phyloP scores from a whole-genome alignment of 208 protist species.

The Crithidia expoeki region DNA sequence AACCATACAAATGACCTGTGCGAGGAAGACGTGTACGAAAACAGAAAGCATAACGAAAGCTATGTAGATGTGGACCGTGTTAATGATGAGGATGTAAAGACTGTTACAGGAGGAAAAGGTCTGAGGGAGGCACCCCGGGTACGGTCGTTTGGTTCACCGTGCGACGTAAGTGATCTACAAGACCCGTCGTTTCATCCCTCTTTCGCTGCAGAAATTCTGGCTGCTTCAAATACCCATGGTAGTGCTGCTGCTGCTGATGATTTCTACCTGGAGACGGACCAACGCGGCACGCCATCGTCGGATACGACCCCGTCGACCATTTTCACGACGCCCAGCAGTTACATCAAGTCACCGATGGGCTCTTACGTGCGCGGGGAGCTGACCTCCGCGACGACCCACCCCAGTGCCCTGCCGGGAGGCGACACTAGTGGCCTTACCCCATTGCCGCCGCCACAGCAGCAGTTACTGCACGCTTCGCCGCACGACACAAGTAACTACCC shows the following conservation, averaged over 20 bases:
- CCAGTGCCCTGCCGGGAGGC: neutral
- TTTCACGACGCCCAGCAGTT: slow-evolving; percentile 12
- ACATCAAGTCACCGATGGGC: neutral
- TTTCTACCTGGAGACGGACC: neutral
- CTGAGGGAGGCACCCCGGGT: neutral
- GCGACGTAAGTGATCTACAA: neutral
- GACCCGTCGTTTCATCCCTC: neutral
- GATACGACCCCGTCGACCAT: slow-evolving; percentile 9
- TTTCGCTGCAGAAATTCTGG: neutral
- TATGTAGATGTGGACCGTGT: neutral
- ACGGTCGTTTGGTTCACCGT: neutral
- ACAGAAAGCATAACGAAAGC: neutral
- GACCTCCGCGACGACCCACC: too few relatives aligned
- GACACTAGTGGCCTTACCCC: neutral
- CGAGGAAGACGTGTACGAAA: neutral
- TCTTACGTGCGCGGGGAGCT: neutral
- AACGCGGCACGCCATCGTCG: neutral
- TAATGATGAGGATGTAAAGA: neutral
- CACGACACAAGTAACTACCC: slow-evolving; percentile 30
- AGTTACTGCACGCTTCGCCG: neutral
- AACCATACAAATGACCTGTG: neutral
- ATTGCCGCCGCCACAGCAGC: neutral
- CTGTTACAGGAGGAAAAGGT: neutral
- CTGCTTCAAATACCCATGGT: neutral
- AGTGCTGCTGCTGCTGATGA: too few relatives aligned